phyloP scores from a whole-genome alignment of 306 rosid genomes.

The Quercus engelmannii region DNA sequence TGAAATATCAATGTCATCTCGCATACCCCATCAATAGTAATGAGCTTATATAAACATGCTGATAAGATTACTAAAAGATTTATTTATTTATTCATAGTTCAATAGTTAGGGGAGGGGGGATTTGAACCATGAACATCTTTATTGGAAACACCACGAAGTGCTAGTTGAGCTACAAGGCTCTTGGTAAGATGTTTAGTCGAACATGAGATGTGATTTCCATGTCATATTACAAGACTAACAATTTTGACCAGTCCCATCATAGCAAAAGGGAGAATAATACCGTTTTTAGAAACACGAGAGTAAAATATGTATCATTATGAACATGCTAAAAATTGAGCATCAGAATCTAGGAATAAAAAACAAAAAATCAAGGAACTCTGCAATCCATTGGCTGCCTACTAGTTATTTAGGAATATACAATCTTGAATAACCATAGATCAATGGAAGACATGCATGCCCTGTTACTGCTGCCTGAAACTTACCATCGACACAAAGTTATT shows the following conservation, averaged over 20 bases:
- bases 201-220: not conserved
- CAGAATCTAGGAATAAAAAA: not conserved
- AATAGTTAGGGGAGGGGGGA: too few relatives aligned
- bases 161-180: too few relatives aligned
- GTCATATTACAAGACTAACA: conserved; percentile 4
- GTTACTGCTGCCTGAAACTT: not conserved
- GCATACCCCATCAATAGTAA: not conserved
- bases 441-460: not conserved
- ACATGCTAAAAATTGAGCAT: not conserved
- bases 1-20: conserved; percentile 6
- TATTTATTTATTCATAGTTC: not conserved
- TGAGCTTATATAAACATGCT: too few relatives aligned
- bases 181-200: too few relatives aligned
- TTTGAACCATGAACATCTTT: too few relatives aligned
- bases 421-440: not conserved
- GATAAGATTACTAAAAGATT: not conserved
- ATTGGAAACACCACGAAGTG: too few relatives aligned
- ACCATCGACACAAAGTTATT: not conserved
- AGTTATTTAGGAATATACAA: not conserved
- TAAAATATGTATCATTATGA: not conserved
- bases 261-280: not conserved
- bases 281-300: not conserved
- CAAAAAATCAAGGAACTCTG: not conserved
- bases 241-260: conserved; percentile 10
- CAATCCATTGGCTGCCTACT: not conserved